A percentile compares a stretch with the other conserved stretches of the same genome.
phyloP scores from a whole-genome alignment of 768 basidiomycete species.

The Peribolospora baueri region DNA sequence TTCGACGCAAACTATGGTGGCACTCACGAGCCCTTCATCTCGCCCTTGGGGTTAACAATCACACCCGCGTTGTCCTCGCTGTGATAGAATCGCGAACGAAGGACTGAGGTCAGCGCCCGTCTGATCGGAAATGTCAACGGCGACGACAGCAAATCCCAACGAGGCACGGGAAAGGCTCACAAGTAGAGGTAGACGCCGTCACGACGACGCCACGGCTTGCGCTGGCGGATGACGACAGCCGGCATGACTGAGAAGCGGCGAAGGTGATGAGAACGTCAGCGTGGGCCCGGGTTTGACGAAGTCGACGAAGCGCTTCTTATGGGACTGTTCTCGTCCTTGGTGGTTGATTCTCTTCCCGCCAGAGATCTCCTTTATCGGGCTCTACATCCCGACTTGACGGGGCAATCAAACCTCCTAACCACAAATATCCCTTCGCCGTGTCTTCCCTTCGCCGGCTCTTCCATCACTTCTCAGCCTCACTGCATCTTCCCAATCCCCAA shows the following conservation, averaged over 20 bases:
- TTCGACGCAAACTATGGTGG: too few species aligned
- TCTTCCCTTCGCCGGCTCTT: too few species aligned
- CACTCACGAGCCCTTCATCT: slow-evolving; percentile 80
- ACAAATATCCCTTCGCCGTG: too few species aligned
- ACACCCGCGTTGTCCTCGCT: slow-evolving; percentile 17
- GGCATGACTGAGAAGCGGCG: slow-evolving; percentile 50
- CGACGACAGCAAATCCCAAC: neutral
- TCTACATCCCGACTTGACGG: too few species aligned
- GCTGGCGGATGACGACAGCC: slow-evolving; percentile 83
- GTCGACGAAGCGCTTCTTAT: too few species aligned
- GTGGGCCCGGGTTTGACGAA: too few species aligned
- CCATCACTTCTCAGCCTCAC: neutral
- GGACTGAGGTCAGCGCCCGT: too few species aligned
- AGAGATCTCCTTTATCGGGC: too few species aligned
- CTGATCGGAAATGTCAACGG: neutral
- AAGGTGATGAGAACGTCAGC: neutral
- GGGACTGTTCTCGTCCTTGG: too few species aligned
- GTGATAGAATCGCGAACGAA: neutral
- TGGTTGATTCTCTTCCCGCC: too few species aligned
- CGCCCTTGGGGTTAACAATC: slow-evolving; percentile 82
- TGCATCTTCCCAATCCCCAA: neutral
- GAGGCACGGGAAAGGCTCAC: slow-evolving; percentile 26
- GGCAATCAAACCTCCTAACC: too few species aligned
- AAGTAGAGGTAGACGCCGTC: slow-evolving; percentile 97
- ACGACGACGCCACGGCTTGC: slow-evolving; percentile 91